These are phyloP conservation scores for Cercospora beticola DNA, from an alignment of 2,329 filamentous ascomycete genomes.

Conservation along the genomic window DNA sequence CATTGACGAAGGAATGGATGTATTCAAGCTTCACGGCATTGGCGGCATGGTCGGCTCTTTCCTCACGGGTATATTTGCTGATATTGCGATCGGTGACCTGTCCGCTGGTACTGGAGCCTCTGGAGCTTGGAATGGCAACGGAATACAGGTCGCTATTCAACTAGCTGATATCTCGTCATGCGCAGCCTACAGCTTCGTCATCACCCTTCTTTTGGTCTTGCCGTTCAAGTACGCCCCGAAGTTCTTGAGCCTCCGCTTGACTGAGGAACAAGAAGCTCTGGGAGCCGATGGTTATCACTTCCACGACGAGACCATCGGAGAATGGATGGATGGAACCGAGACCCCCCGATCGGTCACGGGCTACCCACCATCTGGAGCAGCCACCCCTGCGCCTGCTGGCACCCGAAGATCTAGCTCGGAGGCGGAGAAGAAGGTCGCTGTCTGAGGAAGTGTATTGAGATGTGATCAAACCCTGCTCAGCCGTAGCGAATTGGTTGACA, in stretches of 20 bases:
- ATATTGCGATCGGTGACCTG: constrained; percentile 47
- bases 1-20: constrained; percentile 59
- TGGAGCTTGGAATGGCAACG: constrained; percentile 55
- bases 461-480: neutral
- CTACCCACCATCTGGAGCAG: neutral
- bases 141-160: constrained; percentile 56
- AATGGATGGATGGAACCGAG: constrained; percentile 24
- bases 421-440: neutral
- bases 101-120: constrained; percentile 51
- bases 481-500: neutral
- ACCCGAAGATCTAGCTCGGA: constrained; percentile 1
- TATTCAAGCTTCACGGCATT: constrained; percentile 60
- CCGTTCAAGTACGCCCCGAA: constrained; percentile 56
- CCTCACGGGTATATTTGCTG: constrained; percentile 59
- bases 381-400: neutral
- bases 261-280: constrained; percentile 55
- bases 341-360: constrained; percentile 6
- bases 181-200: constrained; percentile 53
- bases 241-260: constrained; percentile 53
- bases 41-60: constrained; percentile 60
- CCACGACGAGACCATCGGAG: constrained; percentile 55
- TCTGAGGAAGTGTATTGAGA: neutral
- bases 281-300: constrained; percentile 58
- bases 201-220: constrained; percentile 54
- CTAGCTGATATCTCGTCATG: constrained; percentile 57